These are phyloP conservation scores for Pseudonitzschia pungens DNA, from an alignment of 108 stramenopile genomes.

Conservation along the genomic window DNA sequence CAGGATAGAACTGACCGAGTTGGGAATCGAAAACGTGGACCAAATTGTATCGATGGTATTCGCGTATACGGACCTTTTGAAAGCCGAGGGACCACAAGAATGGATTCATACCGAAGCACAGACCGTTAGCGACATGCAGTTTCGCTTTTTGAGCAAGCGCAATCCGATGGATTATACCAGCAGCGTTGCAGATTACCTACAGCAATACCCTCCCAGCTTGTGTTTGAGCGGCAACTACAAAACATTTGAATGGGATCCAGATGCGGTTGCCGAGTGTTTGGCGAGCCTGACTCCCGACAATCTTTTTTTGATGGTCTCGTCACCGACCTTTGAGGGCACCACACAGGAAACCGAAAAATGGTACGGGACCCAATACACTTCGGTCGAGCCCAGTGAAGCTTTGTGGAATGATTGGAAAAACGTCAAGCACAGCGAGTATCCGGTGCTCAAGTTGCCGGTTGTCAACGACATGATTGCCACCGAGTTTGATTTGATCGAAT, in stretches of 20 bases:
- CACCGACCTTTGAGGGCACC: conserved; percentile 15
- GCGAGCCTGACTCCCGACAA: conserved; percentile 40
- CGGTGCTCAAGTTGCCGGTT: conserved; percentile 34
- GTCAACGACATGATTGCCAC: conserved; percentile 61
- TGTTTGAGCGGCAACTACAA: conserved; percentile 58
- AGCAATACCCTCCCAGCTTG: conserved; percentile 36
- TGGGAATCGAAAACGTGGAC: conserved; percentile 66
- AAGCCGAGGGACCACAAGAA: conserved; percentile 46
- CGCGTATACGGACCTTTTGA: conserved; percentile 61
- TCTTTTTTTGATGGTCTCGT: conserved; percentile 52
- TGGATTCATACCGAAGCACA: conserved; percentile 66
- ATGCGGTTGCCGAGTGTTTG: conserved; percentile 33
- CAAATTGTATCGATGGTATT: conserved; percentile 60
- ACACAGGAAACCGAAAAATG: conserved; percentile 34
- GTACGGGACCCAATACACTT: conserved; percentile 54
- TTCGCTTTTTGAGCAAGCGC: conserved; percentile 63
- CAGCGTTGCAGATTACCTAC: conserved; percentile 56
- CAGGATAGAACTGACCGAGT: conserved; percentile 57
- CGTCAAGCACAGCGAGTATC: conserved; percentile 20
- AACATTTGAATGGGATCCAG: conserved; percentile 47
- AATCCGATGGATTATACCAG: conserved; percentile 61
- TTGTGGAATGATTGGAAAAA: conserved; percentile 20
- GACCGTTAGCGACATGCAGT: conserved; percentile 51
- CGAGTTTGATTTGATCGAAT: conserved; percentile 48
- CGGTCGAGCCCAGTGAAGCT: conserved; percentile 16